phyloP scores from a whole-genome alignment of 768 basidiomycete species.

The Clitopilus hobsonii region DNA sequence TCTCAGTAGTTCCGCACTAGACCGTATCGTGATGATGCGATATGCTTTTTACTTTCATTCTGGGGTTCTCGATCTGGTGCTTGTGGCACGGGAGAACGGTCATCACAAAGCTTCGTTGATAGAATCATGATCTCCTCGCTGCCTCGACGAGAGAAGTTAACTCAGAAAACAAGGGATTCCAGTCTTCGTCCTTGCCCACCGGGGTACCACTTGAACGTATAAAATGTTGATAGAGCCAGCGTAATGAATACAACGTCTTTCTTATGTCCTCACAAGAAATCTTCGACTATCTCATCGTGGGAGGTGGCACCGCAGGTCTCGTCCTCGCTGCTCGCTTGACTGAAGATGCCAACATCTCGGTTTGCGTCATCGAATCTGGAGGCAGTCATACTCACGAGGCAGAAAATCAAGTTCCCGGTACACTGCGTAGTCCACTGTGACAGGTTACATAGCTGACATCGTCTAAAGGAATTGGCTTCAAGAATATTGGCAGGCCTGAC shows the following conservation, averaged over 20 bases:
- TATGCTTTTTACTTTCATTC: no score
- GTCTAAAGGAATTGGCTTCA: neutral
- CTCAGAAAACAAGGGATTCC: no score
- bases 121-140: no score
- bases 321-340: neutral
- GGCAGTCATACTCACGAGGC: neutral
- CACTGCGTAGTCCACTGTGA: neutral
- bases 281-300: neutral
- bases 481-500: neutral
- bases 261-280: neutral
- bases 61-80: no score
- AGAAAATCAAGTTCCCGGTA: neutral
- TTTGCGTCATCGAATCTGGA: constrained; percentile 1
- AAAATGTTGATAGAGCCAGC: neutral
- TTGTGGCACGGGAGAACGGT: no score
- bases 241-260: neutral
- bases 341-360: neutral
- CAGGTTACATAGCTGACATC: neutral
- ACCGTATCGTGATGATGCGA: no score
- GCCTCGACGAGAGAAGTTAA: no score
- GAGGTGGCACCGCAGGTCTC: constrained; percentile 1
- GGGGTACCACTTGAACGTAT: no score
- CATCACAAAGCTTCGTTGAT: no score
- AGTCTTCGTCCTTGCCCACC: no score
- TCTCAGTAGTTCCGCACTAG: no score